Conservation (phyloP, 441 rosid genomes). For the Dalechampia spathulata region DNA sequence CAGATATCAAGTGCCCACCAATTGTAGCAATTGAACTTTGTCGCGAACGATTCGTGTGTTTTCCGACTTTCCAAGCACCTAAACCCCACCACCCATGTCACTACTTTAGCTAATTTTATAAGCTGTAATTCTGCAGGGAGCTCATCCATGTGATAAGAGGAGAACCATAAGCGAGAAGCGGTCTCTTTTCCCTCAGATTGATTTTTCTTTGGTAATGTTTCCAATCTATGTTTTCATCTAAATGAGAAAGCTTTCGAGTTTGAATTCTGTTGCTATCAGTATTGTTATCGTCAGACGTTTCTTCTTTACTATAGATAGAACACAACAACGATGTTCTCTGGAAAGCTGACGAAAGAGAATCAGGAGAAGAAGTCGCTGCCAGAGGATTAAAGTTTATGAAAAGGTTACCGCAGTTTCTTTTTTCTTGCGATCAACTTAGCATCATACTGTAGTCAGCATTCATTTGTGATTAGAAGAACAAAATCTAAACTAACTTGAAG, state of each 20-base stretch:
- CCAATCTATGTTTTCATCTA: slow-evolving; percentile 1
- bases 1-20: slow-evolving; percentile 38
- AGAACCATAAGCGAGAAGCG: slow-evolving; percentile 66
- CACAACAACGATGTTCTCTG: slow-evolving; percentile 62
- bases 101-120: no score
- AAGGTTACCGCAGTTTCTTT: no score
- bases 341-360: slow-evolving; percentile 78
- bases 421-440: not conserved
- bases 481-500: no score
- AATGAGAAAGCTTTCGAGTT: slow-evolving; percentile 11
- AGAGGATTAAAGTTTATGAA: slow-evolving; percentile 74
- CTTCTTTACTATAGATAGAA: slow-evolving; percentile 48
- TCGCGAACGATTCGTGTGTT: slow-evolving; percentile 39
- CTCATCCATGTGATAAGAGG: slow-evolving; percentile 91
- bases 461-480: not conserved
- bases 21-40: slow-evolving; percentile 64
- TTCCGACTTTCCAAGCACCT: not conserved
- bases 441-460: not conserved
- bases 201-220: slow-evolving; percentile 85
- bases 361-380: slow-evolving; percentile 60
- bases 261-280: slow-evolving; percentile 5
- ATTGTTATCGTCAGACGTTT: slow-evolving; percentile 18
- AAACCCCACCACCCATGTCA: no score
- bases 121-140: slow-evolving; percentile 56
- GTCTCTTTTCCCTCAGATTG: slow-evolving; percentile 87